Base-by-base conservation (phyloP, 2,329 filamentous ascomycete genomes). In the Penicillium capsulatum region DNA sequence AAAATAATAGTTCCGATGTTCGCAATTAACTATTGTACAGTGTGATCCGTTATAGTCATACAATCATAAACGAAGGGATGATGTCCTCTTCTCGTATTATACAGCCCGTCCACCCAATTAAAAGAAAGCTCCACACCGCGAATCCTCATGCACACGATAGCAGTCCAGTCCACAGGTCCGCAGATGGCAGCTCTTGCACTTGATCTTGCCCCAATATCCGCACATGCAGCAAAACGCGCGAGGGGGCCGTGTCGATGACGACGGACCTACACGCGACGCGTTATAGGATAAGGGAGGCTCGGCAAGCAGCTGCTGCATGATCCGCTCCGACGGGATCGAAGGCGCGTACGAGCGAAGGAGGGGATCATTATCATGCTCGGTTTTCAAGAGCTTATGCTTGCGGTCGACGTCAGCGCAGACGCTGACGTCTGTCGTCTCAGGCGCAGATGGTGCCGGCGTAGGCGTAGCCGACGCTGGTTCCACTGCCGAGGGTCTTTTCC, bases 161-260 rank as follows among this genome's bases (percentile, higher is more conserved):
- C 71, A 74, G 34, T 68, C 69, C 40, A 72, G 44, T 26, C 71
- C 67, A 56, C 71, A 74, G 7, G 66, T 69, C 45, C 70, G 53
- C 36, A 66, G 59, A 38, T 66, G 68, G 48, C 71, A 74, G 38
- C 62, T 71, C 54, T 64, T 64, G 51, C 71, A 74, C 48, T 66
- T 63, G 19, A 72, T 65, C 49, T 69, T 68, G 0, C 71, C 71
- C 71, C 71, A 74, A 38, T 73, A 74, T 8, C 71, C 71, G 48
- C 71, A 74, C 44, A 74, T 67, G 34, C 63, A 63, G 48, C 71
- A 74, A 44, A 74, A 74, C 33, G 60, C 50, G 20, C 70, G 57
- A 28, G 57, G 55, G 7, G 69, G 59, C 30, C 59, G 66, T 4
- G 53, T 47, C 1, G 54, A 50, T 1, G 52, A 36, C 1, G 60